Evolutionary conservation across 1,284 basidiomycete genomes (phyloP), one percentile per base, ranked within the genome.

Genomic region (Ustilago hordei): DNA sequence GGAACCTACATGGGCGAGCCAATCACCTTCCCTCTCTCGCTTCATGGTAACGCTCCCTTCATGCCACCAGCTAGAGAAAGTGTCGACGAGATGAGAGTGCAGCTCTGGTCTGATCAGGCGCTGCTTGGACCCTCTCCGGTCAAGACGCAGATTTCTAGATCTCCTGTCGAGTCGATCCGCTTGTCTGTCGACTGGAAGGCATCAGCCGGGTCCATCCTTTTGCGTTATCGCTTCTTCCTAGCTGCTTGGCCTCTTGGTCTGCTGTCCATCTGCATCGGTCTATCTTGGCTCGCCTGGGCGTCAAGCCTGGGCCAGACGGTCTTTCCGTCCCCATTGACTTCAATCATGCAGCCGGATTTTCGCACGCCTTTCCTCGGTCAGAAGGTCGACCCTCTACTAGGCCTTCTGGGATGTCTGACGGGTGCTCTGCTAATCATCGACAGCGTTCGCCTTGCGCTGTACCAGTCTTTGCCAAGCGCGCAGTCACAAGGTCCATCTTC

Each of bases 11-110:
- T 58, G 9, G 43, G 56, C 28, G 58, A 63, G 35, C 36, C 64
- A 2, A 71, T 76, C 55, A 55, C 55, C 13, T 55, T 78, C 2
- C 65, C 66, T 4, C 58, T 85, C 2, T 69, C 80, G 43, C 73
- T 85, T 32, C 82, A 84, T 50, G 81, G 77, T 15, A 69, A 64
- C 4, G 81, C 84, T 7, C 84, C 84, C 7, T 85, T 80, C 70
- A 78, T 85, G 64, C 80, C 81, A 12, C 75, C 73, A 9, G 55
- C 75, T 7, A 52, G 59, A 12, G 39, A 53, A 8, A 76, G 74
- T 48, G 36, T 77, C 38, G 66, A 73, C 55, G 55, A 65, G 34
- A 31, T 63, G 13, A 38, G 43, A 64, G 50, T 85, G n/a, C 71
- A 79, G 70, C 60, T 84, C 7, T 83, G 78, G 76, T 61, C 74